Conservation (phyloP, 768 basidiomycete genomes). For the Naganishia vishniacii region DNA sequence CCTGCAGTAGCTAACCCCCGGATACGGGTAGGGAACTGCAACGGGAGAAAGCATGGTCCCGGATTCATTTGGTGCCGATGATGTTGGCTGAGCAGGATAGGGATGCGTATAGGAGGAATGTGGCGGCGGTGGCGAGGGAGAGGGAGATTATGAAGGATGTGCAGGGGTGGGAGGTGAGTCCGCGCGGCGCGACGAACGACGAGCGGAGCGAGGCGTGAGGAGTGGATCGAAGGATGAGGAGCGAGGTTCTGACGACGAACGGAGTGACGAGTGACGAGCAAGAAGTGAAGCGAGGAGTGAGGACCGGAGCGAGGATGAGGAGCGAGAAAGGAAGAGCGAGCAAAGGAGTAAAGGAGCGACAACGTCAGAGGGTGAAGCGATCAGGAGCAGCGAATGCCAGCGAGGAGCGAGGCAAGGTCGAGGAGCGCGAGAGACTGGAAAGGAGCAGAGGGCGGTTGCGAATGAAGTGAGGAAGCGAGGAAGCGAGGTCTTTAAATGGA, state of each 20-base stretch:
- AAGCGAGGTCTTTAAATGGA: too few species aligned
- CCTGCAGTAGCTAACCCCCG: too few species aligned
- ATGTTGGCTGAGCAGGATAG: conserved; percentile 91
- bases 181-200: neutral
- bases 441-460: too few species aligned
- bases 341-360: too few species aligned
- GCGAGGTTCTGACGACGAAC: too few species aligned
- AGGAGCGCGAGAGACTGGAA: too few species aligned
- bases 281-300: too few species aligned
- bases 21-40: conserved; percentile 74
- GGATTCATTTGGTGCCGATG: conserved; percentile 86
- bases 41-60: conserved; percentile 89
- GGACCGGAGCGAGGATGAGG: neutral
- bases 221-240: neutral
- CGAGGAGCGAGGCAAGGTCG: too few species aligned
- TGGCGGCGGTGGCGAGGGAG: conserved; percentile 73
- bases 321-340: too few species aligned
- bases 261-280: neutral
- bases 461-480: too few species aligned
- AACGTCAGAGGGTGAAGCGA: too few species aligned
- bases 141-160: conserved; percentile 92
- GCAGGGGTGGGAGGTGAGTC: conserved; percentile 82
- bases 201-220: neutral
- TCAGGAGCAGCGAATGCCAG: too few species aligned
- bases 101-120: conserved; percentile 71